These are phyloP conservation scores for Magnusiomyces magnusii DNA, from an alignment of 1,139 yeast species.

Conservation along the genomic window DNA sequence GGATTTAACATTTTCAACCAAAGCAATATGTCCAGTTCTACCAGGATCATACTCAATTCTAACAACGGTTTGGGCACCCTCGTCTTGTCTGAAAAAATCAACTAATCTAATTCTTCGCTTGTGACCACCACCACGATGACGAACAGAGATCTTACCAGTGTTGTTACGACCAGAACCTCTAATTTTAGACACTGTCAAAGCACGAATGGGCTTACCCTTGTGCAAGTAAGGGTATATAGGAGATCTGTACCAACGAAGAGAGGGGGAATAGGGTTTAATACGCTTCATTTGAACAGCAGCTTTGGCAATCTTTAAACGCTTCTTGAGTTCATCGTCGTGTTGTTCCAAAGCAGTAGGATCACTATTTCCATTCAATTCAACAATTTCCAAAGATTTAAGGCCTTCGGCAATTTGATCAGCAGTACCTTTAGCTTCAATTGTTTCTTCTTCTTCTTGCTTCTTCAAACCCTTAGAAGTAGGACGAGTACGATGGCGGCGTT, in stretches of 20 bases:
- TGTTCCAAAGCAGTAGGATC: constrained; percentile 60
- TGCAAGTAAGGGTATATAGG: constrained; percentile 84
- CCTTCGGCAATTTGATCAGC: constrained; percentile 17
- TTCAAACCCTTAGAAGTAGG: constrained; percentile 18
- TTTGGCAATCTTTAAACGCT: constrained; percentile 66
- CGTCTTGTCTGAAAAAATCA: constrained; percentile 59
- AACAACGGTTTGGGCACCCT: constrained; percentile 72
- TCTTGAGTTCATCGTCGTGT: constrained; percentile 63
- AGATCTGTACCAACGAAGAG: constrained; percentile 79
- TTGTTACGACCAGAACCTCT: constrained; percentile 85
- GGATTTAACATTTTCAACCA: constrained; percentile 57
- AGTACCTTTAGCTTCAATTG: constrained; percentile 14
- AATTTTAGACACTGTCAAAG: constrained; percentile 67
- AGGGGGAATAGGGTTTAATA: constrained; percentile 78
- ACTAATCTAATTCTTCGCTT: constrained; percentile 78
- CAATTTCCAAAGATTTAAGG: constrained; percentile 21
- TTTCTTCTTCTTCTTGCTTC: constrained; percentile 11
- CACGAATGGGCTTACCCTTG: constrained; percentile 74
- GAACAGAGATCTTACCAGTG: constrained; percentile 78
- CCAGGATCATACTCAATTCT: constrained; percentile 96
- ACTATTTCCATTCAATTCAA: constrained; percentile 26
- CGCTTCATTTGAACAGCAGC: constrained; percentile 65
- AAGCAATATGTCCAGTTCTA: constrained; percentile 89
- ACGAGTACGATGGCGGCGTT: constrained; percentile 16
- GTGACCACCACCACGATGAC: constrained; percentile 98